phyloP scores from a whole-genome alignment of 1,284 basidiomycete species.

The Austroboletus sp. region DNA sequence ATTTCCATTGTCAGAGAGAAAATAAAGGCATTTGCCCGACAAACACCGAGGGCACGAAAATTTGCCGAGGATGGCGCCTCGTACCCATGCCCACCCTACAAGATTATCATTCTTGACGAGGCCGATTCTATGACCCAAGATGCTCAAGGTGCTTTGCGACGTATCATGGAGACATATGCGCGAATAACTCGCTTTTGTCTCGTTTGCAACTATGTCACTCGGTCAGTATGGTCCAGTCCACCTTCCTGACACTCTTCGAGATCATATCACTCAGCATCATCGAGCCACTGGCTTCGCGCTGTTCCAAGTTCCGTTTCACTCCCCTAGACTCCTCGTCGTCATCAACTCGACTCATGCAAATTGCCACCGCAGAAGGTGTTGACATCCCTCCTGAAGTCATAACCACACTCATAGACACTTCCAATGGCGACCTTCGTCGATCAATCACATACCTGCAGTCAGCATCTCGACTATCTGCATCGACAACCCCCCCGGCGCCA shows the following conservation, averaged over 20 bases:
- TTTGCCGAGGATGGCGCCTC: slow-evolving; percentile 71
- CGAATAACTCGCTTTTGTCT: slow-evolving; percentile 96
- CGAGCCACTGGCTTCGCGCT: slow-evolving; percentile 96
- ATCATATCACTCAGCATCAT: slow-evolving; percentile 68
- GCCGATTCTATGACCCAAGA: slow-evolving; percentile 99
- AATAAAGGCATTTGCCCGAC: slow-evolving; percentile 96
- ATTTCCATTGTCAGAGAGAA: slow-evolving; percentile 96
- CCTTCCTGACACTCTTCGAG: slow-evolving; percentile 10
- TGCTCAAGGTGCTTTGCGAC: slow-evolving; percentile 88
- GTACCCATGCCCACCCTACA: slow-evolving; percentile 96
- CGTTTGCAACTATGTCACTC: slow-evolving; percentile 98
- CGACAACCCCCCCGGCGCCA: slow-evolving; percentile 60
- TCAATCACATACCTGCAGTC: slow-evolving; percentile 99
- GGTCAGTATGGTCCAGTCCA: slow-evolving; percentile 45
- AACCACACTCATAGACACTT: slow-evolving; percentile 68
- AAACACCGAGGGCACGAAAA: slow-evolving; percentile 78
- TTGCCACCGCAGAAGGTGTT: slow-evolving; percentile 63
- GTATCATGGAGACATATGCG: slow-evolving; percentile 98
- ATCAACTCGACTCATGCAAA: slow-evolving; percentile 69
- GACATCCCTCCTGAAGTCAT: slow-evolving; percentile 51
- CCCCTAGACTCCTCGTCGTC: slow-evolving; percentile 80
- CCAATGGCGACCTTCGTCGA: slow-evolving; percentile 89
- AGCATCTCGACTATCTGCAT: slow-evolving; percentile 76
- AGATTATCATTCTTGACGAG: slow-evolving; percentile 98
- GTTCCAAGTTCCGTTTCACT: slow-evolving; percentile 98